Evolutionary conservation across 352 stramenopile genomes (phyloP).

Genomic region (Phytophthora vignae): DNA sequence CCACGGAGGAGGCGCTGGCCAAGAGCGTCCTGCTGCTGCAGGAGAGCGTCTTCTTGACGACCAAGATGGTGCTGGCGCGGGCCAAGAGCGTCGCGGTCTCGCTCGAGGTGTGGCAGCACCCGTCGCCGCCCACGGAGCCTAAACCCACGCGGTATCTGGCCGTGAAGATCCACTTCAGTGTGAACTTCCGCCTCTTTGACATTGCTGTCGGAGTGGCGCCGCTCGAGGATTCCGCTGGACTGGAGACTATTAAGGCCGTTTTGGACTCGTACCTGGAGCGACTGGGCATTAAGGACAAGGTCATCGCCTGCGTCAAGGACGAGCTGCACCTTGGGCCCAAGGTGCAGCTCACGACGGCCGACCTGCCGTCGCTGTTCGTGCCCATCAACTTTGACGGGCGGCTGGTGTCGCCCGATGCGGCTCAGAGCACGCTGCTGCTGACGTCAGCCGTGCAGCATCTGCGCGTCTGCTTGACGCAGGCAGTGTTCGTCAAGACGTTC

Average conservation of each 20-base stretch:
- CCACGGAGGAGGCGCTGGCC: constrained; percentile 61
- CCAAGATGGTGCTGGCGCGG: constrained; percentile 68
- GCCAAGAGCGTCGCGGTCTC: constrained; percentile 73
- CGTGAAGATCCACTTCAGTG: constrained; percentile 79
- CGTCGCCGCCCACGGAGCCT: constrained; percentile 30
- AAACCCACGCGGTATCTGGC: constrained; percentile 64
- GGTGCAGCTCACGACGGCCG: constrained; percentile 38
- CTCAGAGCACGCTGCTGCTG: constrained; percentile 62
- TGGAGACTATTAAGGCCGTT: constrained; percentile 56
- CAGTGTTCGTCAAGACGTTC: constrained; percentile 61
- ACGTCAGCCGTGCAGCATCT: constrained; percentile 67
- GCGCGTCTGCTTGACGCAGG: constrained; percentile 59
- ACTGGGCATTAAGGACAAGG: constrained; percentile 78
- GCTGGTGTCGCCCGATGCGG: constrained; percentile 37
- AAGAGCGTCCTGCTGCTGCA: constrained; percentile 79
- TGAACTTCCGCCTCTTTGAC: constrained; percentile 77
- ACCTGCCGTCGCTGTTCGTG: constrained; percentile 68
- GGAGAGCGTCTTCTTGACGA: constrained; percentile 72
- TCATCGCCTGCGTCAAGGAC: constrained; percentile 69
- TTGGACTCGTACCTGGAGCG: constrained; percentile 71
- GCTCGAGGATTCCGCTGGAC: constrained; percentile 44
- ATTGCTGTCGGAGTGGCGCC: constrained; percentile 65
- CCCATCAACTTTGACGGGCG: constrained; percentile 68
- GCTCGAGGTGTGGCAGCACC: constrained; percentile 72
- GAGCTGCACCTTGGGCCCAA: constrained; percentile 47